phyloP scores from a whole-genome alignment of 176 grass and related monocot genomes.

The Oryza nivara region DNA sequence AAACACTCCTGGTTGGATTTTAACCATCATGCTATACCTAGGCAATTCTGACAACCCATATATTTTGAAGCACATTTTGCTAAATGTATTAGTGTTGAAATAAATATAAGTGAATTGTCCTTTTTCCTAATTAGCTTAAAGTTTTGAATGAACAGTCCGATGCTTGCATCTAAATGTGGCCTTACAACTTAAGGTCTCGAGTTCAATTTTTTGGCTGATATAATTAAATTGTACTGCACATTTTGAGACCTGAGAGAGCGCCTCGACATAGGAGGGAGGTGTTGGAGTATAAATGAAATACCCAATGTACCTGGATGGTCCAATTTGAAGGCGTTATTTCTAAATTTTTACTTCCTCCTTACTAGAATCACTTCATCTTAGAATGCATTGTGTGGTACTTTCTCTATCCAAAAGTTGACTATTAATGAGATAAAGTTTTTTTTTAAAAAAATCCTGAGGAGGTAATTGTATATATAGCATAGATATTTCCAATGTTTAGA shows the following conservation, averaged over 20 bases:
- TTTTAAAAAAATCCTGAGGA: not conserved
- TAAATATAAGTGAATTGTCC: not conserved
- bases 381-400: too few species aligned
- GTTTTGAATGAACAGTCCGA: not conserved
- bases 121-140: not conserved
- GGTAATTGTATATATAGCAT: not conserved
- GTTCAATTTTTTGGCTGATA: not conserved
- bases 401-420: not conserved
- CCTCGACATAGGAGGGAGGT: not conserved
- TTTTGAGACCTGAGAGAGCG: not conserved
- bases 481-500: not conserved
- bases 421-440: not conserved
- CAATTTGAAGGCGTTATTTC: not conserved
- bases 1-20: too few species aligned
- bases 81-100: too few species aligned
- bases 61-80: too few species aligned
- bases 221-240: not conserved
- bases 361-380: not conserved
- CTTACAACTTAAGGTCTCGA: not conserved
- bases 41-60: too few species aligned
- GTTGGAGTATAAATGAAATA: not conserved
- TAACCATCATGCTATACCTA: too few species aligned
- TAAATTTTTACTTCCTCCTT: not conserved
- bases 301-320: accelerated
- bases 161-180: not conserved